These are phyloP conservation scores for Trichoderma arundinaceum DNA, from an alignment of 2,329 filamentous ascomycete genomes.

Conservation along the genomic window DNA sequence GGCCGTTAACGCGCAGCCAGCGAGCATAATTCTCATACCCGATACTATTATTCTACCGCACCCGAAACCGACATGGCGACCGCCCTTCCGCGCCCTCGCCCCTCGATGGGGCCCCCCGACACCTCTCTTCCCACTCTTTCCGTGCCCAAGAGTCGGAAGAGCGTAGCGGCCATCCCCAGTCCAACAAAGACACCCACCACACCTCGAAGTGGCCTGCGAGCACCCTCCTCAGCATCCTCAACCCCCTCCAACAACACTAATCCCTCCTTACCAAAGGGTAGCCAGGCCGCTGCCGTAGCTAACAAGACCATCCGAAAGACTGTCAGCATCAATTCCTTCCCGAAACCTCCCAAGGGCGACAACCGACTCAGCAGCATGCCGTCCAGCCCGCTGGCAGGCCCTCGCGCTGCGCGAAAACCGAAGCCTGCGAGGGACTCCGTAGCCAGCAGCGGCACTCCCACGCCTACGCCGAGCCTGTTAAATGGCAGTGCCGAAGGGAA, in stretches of 20 bases:
- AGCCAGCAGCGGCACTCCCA: constrained; percentile 52
- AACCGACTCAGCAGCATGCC: constrained; percentile 65
- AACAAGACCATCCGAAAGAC: constrained; percentile 81
- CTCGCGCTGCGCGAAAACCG: constrained; percentile 56
- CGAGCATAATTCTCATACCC: constrained; percentile 32
- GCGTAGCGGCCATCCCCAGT: constrained; percentile 54
- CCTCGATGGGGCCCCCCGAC: constrained; percentile 72
- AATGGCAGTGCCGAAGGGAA: constrained; percentile 81
- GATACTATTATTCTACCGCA: constrained; percentile 7
- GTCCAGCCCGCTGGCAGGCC: constrained; percentile 62
- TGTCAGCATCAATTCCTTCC: constrained; percentile 92
- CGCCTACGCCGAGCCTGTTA: constrained; percentile 71
- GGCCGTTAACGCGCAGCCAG: constrained; percentile 36
- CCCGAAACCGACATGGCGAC: constrained; percentile 48
- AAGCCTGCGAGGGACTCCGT: constrained; percentile 62
- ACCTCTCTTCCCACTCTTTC: constrained; percentile 77
- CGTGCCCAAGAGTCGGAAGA: constrained; percentile 73
- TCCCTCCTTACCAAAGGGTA: constrained; percentile 61
- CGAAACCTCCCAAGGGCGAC: constrained; percentile 78
- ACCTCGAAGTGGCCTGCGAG: constrained; percentile 63
- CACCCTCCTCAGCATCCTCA: constrained; percentile 59
- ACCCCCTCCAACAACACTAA: constrained; percentile 59
- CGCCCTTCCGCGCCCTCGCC: constrained; percentile 69
- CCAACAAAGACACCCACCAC: constrained; percentile 52
- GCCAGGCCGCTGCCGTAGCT: constrained; percentile 61